These are phyloP conservation scores for Phialophora tarda DNA, from an alignment of 2,329 filamentous ascomycete species.

Conservation along the genomic window DNA sequence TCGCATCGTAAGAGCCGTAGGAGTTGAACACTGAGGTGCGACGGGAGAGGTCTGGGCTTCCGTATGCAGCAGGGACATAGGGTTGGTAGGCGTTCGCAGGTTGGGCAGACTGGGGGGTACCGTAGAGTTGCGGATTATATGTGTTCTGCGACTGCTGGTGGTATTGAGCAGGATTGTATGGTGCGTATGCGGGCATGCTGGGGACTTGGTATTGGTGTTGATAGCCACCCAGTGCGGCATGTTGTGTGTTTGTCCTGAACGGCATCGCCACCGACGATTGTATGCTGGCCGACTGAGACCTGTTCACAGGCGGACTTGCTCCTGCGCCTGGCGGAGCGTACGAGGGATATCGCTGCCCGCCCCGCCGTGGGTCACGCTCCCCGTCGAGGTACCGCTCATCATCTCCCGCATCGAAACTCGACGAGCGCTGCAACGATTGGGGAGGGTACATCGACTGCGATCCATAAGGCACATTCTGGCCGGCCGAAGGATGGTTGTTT, in stretches of 20 bases:
- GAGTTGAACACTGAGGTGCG: slow-evolving; percentile 36
- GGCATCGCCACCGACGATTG: slow-evolving; percentile 47
- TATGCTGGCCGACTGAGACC: slow-evolving; percentile 39
- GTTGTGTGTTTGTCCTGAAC: slow-evolving; percentile 51
- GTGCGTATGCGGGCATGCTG: slow-evolving; percentile 45
- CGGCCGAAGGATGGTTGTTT: slow-evolving; percentile 42
- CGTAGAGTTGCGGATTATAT: slow-evolving; percentile 75
- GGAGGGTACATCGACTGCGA: slow-evolving; percentile 39
- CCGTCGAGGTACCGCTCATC: slow-evolving; percentile 62
- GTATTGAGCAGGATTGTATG: slow-evolving; percentile 69
- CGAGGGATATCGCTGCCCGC: slow-evolving; percentile 25
- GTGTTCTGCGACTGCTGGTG: slow-evolving; percentile 53
- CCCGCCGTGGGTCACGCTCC: slow-evolving; percentile 35
- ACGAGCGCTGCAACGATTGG: slow-evolving; percentile 59
- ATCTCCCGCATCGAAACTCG: slow-evolving; percentile 79
- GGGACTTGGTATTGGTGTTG: slow-evolving; percentile 59
- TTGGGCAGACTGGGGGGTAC: slow-evolving; percentile 28
- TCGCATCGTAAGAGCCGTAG: slow-evolving; percentile 39
- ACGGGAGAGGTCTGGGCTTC: slow-evolving; percentile 40
- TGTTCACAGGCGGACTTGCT: slow-evolving; percentile 44
- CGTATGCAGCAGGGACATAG: slow-evolving; percentile 59
- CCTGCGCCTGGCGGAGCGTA: slow-evolving; percentile 20
- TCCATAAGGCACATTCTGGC: slow-evolving; percentile 50
- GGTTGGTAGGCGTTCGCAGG: slow-evolving; percentile 47
- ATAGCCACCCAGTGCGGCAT: slow-evolving; percentile 52